Base-by-base conservation (phyloP, 2,329 filamentous ascomycete genomes). In the Chrysoporthe austroafricana region DNA sequence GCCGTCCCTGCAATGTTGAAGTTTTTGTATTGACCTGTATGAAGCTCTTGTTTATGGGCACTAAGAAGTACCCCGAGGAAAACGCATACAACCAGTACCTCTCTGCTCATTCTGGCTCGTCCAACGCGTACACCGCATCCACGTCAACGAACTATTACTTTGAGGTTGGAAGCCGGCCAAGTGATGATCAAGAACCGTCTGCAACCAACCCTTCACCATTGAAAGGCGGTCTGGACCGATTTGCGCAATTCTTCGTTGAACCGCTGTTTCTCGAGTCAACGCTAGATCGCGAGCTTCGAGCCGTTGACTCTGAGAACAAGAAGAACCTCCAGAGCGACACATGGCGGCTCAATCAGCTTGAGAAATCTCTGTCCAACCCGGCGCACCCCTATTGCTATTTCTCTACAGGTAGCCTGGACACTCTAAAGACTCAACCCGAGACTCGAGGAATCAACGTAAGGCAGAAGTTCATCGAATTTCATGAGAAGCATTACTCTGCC, bases 131-230 rank as follows among this genome's bases (percentile, higher is more conserved):
- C 79, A 99, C 96, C 1, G 94, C 91, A 18, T 85, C 92, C 5
- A 97, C 93, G 1, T 96, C 95, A 63, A 99, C 96, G 71, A 98
- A 98, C 81, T 99, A 97, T 82, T 98, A 92, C 80, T 99, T 99
- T 77, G 96, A 99, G 76, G 90, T 98, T 67, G 93, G 92, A 26
- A 93, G 94, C 43, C 93, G 93, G 63, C 87, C 91, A 14, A 88
- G 84, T 76, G 88, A 90, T 69, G 83, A 85, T 48, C 80, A 85
- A 63, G 83, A 86, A 43, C 80, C 85, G 3, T 85, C 85, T 9
- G 85, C 84, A 71, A 76, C 80, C 73, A 87, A 88, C 71, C 81
- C 85, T 0, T 88, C 86, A 18, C 85, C 86, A 1, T 74, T 97
- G 5, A 90, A 91, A 76, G 94, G 93, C 34, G 94, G 91, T 4